Evolutionary conservation across 2,329 filamentous ascomycete species (phyloP).

Genomic region (Curvularia lunata): DNA sequence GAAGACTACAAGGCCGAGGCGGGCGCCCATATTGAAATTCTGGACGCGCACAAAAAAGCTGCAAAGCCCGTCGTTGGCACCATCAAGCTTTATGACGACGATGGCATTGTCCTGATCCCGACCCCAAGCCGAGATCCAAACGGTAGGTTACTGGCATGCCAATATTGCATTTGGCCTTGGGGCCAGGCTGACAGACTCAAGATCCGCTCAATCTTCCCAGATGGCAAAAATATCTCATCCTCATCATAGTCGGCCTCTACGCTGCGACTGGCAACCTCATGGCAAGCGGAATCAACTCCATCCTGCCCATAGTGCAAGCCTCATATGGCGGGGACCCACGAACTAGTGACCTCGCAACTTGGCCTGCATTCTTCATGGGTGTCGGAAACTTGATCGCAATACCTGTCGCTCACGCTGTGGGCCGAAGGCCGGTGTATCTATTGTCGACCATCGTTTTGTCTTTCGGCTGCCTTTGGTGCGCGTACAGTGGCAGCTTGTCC

Average conservation of each 20-base stretch:
- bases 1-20: conserved; percentile 10
- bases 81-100: conserved; percentile 18
- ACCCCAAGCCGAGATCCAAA: conserved; percentile 20
- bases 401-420: conserved; percentile 17
- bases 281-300: conserved; percentile 20
- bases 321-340: conserved; percentile 14
- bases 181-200: not conserved
- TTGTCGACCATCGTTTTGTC: conserved; percentile 16
- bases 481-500: conserved; percentile 10
- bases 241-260: conserved; percentile 19
- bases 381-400: conserved; percentile 19
- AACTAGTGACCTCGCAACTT: conserved; percentile 17
- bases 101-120: conserved; percentile 21
- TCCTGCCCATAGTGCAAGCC: conserved; percentile 12
- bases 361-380: conserved; percentile 23
- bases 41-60: conserved; percentile 19
- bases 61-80: conserved; percentile 20
- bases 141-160: conserved; percentile 5
- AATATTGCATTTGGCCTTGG: not conserved
- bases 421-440: conserved; percentile 19
- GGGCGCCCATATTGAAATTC: conserved; percentile 16
- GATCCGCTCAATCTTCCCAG: conserved; percentile 18
- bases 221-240: conserved; percentile 20
- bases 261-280: conserved; percentile 18
- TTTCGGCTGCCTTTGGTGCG: conserved; percentile 19